Evolutionary conservation across 1,139 yeast species (phyloP), one percentile per base, ranked within the genome.

Genomic region (Suhomyces bokatorum): DNA sequence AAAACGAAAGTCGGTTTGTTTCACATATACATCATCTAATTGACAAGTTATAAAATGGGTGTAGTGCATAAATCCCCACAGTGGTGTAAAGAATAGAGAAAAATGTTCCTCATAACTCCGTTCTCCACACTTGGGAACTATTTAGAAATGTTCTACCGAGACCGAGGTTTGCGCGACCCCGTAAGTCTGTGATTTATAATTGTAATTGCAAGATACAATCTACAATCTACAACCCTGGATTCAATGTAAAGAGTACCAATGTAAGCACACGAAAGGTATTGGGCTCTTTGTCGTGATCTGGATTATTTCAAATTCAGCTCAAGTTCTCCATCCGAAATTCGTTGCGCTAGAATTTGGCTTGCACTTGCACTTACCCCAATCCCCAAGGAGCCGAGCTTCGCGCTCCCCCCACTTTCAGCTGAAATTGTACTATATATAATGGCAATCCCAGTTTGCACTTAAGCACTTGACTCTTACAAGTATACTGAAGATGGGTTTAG

Each of bases 391-490:
- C 43, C 46, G 46, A 44, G 47, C 44, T 37, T 37, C 42, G 16
- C 36, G 17, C 24, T 30, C 24, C 17, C 47, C 47, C 47, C 47
- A 44, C 47, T 40, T 44, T 34, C 47, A 44, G 41, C 44, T 40
- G 47, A 40, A 34, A 40, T 32, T 37, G 32, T 36, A 24, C 27
- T 43, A 43, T 44, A 40, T 34, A 44, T 32, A 13, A n/a, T 32
- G 13, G 27, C 15, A 28, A 13, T 28, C 29, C 37, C 42, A 6
- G 24, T 29, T 12, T 31, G 22, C 7, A 14, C 20, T 10, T 13
- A 2, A 13, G 4, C 7, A 4, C 4, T 20, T 20, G 12, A n/a
- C n/a, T 11, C 13, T 20, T 17, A 30, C 16, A 20, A 27, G n/a
- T 24, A 12, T 29, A 30, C n/a, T 11, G 13, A 27, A 28, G 9